Evolutionary conservation across 106 monocot genomes (phyloP), one percentile per base, ranked within the genome.

Genomic region (Allium fistulosum): DNA sequence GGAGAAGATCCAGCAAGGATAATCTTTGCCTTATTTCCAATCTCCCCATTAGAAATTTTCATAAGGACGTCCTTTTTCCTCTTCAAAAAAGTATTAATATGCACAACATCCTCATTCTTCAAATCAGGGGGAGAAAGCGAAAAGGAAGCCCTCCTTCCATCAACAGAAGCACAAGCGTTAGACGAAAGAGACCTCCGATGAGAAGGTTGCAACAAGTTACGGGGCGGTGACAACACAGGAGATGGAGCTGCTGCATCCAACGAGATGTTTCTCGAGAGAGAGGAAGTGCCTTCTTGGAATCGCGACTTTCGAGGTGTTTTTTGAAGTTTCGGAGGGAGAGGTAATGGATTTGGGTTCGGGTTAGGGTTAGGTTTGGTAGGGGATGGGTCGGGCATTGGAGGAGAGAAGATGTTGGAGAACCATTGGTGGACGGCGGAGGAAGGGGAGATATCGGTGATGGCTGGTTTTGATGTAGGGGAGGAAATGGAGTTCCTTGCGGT

Each of bases 31-130:
- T 74, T 70, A 26, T 51, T 47, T 6, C 62, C 58, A 0, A 46
- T 27, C 50, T 80, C 71, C 11, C 80, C 80, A 5, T 55, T 52
- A 8, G 76, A 58, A 51, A 77, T 74, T 66, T 61, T 66, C 68
- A 8, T 67, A 17, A 84, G 59, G 59, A 49, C 48, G 0, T 37
- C 55, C 66, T 64, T 77, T 51, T 84, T 74, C 67, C 48, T 52
- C 52, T 48, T 48, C 28, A 84, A 74, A 26, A 84, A 84, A 27
- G 67, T 46, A 37, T 84, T 84, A 49, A 84, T 59, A 66, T 48
- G 37, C 70, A 4, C 51, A 15, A 66, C 60, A 26, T 67, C 80
- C 7, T 61, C 70, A 7, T 12, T 17, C 37, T 9, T 57, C 48
- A 5, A 0, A 9, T 11, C 6, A 6, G 62, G 55, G 37, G 13